Evolutionary conservation across 163 green algal species (phyloP), one percentile per base, ranked within the genome.

Genomic region (Scenedesmus sp.): DNA sequence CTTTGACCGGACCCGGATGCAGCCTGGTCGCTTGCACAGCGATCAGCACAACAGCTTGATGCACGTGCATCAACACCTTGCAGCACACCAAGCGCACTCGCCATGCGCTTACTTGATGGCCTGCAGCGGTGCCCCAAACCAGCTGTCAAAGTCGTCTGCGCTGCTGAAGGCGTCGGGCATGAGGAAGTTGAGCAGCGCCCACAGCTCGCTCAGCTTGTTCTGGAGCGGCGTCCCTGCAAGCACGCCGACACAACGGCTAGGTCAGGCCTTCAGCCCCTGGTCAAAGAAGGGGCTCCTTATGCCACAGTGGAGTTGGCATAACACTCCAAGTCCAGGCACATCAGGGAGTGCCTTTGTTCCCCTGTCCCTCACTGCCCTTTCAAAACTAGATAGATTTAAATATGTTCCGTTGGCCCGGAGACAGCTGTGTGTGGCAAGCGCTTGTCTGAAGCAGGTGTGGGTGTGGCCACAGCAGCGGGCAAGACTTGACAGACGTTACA

Each of bases 161-260:
- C 83, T 95, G 92, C 93, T 91, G 93, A 99, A 99, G 0, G 98
- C 86, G 15, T 80, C 81, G 0, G 97, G 97, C 94, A 98, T 95
- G 15, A 99, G 87, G 92, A 99, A 99, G 90, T 99, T 98, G 83
- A 99, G 96, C 92, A 99, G 95, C 24, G 94, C 86, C 97, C 97
- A 99, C 61, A 99, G 96, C 95, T 99, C 98, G 15, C 95, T 86
- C 73, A 99, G 89, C 35, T 95, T 95, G 94, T 99, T 99, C 91
- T 99, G 97, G 18, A 99, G 92, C 12, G 98, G 98, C 3, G 98
- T 99, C 76, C 97, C 97, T 97, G 94, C 42, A 83, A 49, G 81
- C 81, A 86, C 13, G 12, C 26, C 15, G n/a, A 12, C 43, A 43
- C 18, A 4, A 61, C 18, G 22, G 40, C 20, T 1, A 84, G 20